Evolutionary conservation across 2,329 filamentous ascomycete genomes (phyloP).

Genomic region (Colletotrichum echinochloae): DNA sequence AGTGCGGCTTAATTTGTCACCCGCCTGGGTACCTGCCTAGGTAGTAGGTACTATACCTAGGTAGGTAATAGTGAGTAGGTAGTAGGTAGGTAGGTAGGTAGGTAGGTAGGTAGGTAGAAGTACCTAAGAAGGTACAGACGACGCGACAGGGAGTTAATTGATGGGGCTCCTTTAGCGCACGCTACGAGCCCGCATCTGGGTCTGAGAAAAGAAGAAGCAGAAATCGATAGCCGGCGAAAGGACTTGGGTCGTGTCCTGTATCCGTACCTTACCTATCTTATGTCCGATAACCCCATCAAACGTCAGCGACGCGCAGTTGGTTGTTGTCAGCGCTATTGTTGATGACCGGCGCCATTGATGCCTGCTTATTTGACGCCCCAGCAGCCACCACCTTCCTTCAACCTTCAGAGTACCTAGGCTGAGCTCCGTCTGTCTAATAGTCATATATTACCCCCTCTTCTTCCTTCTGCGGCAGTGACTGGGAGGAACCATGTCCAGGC

Average conservation of each 20-base stretch:
- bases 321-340: too few species aligned
- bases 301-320: not conserved
- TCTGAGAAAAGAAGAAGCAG: not conserved
- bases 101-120: too few species aligned
- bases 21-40: too few species aligned
- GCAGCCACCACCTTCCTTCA: not conserved
- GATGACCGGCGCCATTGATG: not conserved
- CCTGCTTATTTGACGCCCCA: not conserved
- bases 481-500: constrained; percentile 25
- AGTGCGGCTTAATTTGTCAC: too few species aligned
- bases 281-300: constrained; percentile 15
- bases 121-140: too few species aligned
- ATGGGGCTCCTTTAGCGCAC: not conserved
- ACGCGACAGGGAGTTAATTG: not conserved
- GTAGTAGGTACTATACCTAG: too few species aligned
- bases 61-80: too few species aligned
- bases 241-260: not conserved
- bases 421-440: not conserved
- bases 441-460: constrained; percentile 7
- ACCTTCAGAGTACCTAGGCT: not conserved
- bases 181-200: not conserved
- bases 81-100: too few species aligned
- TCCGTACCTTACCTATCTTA: constrained; percentile 5
- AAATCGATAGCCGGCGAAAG: not conserved
- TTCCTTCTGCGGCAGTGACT: not conserved